Conservation (phyloP, 805 yeast genomes). For the Yarrowia yakushimensis region DNA sequence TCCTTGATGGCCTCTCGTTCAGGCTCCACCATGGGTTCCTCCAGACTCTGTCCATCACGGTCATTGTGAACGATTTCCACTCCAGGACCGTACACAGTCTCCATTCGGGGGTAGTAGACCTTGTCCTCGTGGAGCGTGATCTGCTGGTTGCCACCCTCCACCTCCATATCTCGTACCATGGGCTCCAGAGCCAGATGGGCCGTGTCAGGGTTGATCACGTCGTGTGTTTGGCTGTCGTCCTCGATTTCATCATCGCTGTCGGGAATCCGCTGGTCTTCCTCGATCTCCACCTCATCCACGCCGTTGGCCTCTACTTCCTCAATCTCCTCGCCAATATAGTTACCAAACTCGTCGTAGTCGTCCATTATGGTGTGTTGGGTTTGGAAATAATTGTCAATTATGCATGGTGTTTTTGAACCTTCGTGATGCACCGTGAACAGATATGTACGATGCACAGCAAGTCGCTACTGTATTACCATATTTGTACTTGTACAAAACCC, state of each 20-base stretch:
- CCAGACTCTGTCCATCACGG: constrained; percentile 48
- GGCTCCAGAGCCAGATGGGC: constrained; percentile 12
- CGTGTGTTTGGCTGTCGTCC: background rate
- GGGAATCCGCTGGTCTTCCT: constrained; percentile 27
- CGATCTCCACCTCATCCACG: constrained; percentile 27
- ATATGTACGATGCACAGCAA: background rate
- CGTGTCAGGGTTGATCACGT: background rate
- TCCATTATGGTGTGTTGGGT: constrained; percentile 41
- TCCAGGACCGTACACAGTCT: constrained; percentile 53
- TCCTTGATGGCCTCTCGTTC: constrained; percentile 44
- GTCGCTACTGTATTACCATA: too few species aligned
- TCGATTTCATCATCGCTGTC: constrained; percentile 25
- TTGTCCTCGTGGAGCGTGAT: constrained; percentile 48
- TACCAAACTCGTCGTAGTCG: constrained; percentile 68
- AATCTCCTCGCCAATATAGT: constrained; percentile 37
- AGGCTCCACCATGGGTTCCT: constrained; percentile 67
- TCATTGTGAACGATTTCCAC: constrained; percentile 64
- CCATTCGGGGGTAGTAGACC: constrained; percentile 43
- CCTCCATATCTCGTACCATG: constrained; percentile 15
- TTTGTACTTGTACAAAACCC: too few species aligned
- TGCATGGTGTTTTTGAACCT: background rate
- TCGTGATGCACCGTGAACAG: too few species aligned
- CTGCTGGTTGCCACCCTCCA: constrained; percentile 31
- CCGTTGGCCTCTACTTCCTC: constrained; percentile 28
- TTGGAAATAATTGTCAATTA: background rate